Evolutionary conservation across 2,329 filamentous ascomycete species (phyloP), one percentile per base, ranked within the genome.

Genomic region (Emergomyces orientalis): DNA sequence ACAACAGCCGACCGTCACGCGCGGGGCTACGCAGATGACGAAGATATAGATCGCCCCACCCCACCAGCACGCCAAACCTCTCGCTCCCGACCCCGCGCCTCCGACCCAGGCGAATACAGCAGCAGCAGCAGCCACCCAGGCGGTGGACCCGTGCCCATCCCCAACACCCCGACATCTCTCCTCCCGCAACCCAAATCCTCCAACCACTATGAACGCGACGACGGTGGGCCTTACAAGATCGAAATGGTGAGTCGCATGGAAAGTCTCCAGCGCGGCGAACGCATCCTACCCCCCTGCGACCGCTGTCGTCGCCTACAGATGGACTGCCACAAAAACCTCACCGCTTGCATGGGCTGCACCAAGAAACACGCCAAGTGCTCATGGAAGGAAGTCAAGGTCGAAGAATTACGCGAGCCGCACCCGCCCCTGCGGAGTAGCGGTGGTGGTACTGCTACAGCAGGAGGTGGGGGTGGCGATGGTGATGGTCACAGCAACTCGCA

Each of bases 331-430:
- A 95, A 95, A 75, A 89, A 96, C 66, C 79, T 94, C 47, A 95
- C 90, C 0, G 90, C 90, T 9, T 96, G 91, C 71, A 85, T 88
- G 74, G 90, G 90, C 27, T 96, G 91, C 74, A 95, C 91, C 0
- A 92, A 90, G 73, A 95, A 95, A 73, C 91, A 96, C 72, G 90
- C 90, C 25, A 92, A 91, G 70, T 96, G 91, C 73, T 87, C 86
- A 17, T 96, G 91, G 91, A 89, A 87, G 67, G 86, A 88, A 54
- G 84, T 94, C n/a, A 86, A 85, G 19, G 85, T 90, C 39, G 87
- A 88, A 2, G 91, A 96, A 69, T 66, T 85, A 13, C 72, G 70
- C 19, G 71, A 73, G 14, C 37, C 43, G 45, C 63, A 64, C 47
- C 62, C 64, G 17, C 63, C 45, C 19, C 51, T 54, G n/a, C 25